Evolutionary conservation across 192 early-diverging fungal genomes (phyloP).

Genomic region (Gaertneriomyces sp.): DNA sequence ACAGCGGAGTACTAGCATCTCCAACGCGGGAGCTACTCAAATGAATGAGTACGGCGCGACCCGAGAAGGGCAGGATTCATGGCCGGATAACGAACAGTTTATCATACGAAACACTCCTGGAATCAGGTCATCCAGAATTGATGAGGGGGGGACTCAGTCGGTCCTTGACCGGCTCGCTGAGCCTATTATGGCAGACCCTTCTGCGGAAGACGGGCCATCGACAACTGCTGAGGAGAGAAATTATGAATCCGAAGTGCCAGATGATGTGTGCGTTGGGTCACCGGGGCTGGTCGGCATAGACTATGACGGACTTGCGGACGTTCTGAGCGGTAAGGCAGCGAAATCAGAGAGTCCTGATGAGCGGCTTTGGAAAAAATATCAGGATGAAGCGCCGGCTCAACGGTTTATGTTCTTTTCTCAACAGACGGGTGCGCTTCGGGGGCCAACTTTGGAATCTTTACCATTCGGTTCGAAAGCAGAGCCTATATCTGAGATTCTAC

Average conservation of each 20-base stretch:
- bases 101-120: not conserved
- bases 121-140: not conserved
- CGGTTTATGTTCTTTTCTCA: conserved; percentile 46
- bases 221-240: not conserved
- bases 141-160: no score
- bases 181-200: not conserved
- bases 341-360: not conserved
- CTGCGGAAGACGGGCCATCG: not conserved
- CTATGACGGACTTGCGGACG: conserved; percentile 15
- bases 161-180: no score
- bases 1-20: not conserved
- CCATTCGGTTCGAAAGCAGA: conserved; percentile 14
- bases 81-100: not conserved
- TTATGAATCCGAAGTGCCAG: not conserved
- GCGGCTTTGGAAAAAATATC: conserved; percentile 1
- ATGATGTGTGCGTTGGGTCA: conserved; percentile 9
- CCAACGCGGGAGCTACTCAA: no score
- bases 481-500: conserved; percentile 25
- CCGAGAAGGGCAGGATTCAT: not conserved
- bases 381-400: conserved; percentile 6
- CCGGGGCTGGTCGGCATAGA: not conserved
- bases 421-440: conserved; percentile 25
- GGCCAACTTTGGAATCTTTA: conserved; percentile 28
- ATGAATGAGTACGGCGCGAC: not conserved
- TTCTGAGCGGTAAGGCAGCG: not conserved